Conservation (phyloP, 768 basidiomycete genomes). For the Leucocoprinus birnbaumii region DNA sequence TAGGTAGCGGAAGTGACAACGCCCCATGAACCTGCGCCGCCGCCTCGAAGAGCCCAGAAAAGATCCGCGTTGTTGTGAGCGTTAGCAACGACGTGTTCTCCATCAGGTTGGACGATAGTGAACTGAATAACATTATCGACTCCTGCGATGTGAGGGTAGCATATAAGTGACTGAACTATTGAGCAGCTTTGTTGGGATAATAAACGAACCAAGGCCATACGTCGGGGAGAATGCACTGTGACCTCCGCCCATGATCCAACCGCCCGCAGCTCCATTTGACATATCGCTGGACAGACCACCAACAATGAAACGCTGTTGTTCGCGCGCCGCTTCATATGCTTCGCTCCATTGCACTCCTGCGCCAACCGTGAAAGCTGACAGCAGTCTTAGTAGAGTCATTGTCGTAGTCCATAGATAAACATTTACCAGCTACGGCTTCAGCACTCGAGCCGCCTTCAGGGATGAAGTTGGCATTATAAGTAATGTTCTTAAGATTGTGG, state of each 20-base stretch:
- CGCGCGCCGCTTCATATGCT: constrained; percentile 33
- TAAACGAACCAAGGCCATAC: constrained; percentile 43
- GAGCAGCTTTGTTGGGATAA: too few relatives aligned
- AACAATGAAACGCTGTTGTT: constrained; percentile 37
- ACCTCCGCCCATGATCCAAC: constrained; percentile 47
- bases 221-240: constrained; percentile 37
- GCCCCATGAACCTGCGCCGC: constrained; percentile 48
- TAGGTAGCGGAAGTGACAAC: constrained; percentile 47
- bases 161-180: too few relatives aligned
- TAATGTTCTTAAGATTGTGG: constrained; percentile 32
- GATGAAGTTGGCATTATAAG: constrained; percentile 26
- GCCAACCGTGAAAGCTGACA: constrained; percentile 28
- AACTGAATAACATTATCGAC: constrained; percentile 48
- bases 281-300: constrained; percentile 38
- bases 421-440: constrained; percentile 15
- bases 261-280: constrained; percentile 44
- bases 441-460: constrained; percentile 29
- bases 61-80: constrained; percentile 37
- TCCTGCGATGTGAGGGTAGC: too few relatives aligned
- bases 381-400: too few relatives aligned
- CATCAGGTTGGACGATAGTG: constrained; percentile 39
- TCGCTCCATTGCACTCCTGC: constrained; percentile 47
- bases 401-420: too few relatives aligned
- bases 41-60: constrained; percentile 53
- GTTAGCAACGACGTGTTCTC: constrained; percentile 37